Evolutionary conservation across 1,139 yeast species (phyloP).

Genomic region (Eremothecium gossypii): DNA sequence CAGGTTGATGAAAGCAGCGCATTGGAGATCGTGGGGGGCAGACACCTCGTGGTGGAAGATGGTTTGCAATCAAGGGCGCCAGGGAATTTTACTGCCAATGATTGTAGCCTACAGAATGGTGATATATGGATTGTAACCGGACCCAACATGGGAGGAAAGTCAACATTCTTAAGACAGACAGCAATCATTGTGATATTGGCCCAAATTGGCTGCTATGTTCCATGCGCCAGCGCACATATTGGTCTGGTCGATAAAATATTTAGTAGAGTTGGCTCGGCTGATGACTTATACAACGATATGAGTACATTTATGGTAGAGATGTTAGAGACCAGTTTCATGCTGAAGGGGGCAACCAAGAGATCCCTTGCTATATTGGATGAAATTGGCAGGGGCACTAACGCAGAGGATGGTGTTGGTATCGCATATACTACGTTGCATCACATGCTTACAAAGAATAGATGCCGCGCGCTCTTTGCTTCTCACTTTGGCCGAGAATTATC

Average conservation of each 20-base stretch:
- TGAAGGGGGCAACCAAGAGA: conserved; percentile 61
- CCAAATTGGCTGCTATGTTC: conserved; percentile 84
- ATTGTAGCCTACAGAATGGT: conserved; percentile 38
- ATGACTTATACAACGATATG: conserved; percentile 74
- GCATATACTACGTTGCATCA: conserved; percentile 73
- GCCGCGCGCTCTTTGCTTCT: conserved; percentile 84
- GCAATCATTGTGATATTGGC: conserved; percentile 79
- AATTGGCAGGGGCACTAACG: conserved; percentile 93
- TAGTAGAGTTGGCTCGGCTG: conserved; percentile 87
- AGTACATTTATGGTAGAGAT: conserved; percentile 97
- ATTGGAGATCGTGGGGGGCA: conserved; percentile 48
- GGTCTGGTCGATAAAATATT: conserved; percentile 82
- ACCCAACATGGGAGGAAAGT: conserved; percentile 97
- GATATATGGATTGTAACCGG: conserved; percentile 75
- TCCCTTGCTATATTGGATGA: conserved; percentile 90
- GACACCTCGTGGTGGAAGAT: conserved; percentile 86
- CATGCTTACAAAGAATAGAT: conserved; percentile 46
- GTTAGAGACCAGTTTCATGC: conserved; percentile 83
- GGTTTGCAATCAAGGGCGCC: conserved; percentile 39
- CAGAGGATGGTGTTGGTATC: conserved; percentile 79
- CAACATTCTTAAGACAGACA: conserved; percentile 80
- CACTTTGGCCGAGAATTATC: conserved; percentile 75
- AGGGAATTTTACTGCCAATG: conserved; percentile 55
- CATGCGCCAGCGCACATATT: conserved; percentile 61
- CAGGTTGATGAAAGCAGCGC: conserved; percentile 39